Evolutionary conservation across 306 rosid genomes (phyloP), one percentile per base, ranked within the genome.

Genomic region (Rosa lucieae): DNA sequence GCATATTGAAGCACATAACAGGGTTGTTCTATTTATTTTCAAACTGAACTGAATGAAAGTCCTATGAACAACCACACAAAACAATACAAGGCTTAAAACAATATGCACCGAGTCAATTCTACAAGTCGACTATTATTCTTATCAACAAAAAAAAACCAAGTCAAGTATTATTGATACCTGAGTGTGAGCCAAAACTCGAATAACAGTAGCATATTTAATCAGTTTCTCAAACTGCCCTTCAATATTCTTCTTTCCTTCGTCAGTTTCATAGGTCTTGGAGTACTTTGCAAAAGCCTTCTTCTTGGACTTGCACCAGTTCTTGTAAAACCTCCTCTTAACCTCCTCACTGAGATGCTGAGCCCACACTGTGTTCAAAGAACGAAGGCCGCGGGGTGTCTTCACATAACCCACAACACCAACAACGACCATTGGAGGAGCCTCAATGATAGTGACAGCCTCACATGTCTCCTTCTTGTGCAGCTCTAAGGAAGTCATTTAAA

Each of bases 251-350:
- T 93, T 93, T 20, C 97, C 97, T 7, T 89, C 97, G 0, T 89
- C 96, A 65, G 90, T 76, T 75, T 93, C 96, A 77, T 78, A 91
- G 55, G 83, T 89, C 90, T 85, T 91, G 0, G 96, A 88, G 86
- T 93, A 91, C 76, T 91, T 93, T 18, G 87, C 66, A 72, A 93
- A 93, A 23, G 96, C 97, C 91, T 87, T 93, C 96, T 93, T 89
- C 92, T 93, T 93, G 62, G 97, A 93, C 88, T 91, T 93, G 90
- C 90, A 85, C 96, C 94, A 93, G 74, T 93, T 93, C 88, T 93
- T 91, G 46, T 93, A 93, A 80, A 93, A 93, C 82, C 96, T 85
- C 53, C 97, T 84, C 87, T 78, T 93, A 3, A 93, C 51, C 77
- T 93, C 97, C 82, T 93, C 96, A 43, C 92, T 91, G 79, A 93